phyloP scores from a whole-genome alignment of 352 stramenopile genomes.

The Phytophthora multivora region DNA sequence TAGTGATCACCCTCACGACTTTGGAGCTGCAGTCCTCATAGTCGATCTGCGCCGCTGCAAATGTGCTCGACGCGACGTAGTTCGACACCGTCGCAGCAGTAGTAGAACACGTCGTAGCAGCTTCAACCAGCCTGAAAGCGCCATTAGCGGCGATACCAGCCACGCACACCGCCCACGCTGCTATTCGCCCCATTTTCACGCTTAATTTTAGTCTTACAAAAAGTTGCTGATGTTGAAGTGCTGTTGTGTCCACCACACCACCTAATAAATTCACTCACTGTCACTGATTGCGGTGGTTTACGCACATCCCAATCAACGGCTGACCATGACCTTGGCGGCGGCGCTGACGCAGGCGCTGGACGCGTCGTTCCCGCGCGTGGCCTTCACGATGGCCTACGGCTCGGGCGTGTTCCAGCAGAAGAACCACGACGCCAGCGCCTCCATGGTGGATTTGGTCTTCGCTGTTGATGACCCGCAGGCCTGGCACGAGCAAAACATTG shows the following conservation, averaged over 20 bases:
- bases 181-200: not conserved
- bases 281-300: constrained; percentile 9
- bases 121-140: not conserved
- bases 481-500: constrained; percentile 86
- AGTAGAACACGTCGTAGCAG: constrained; percentile 3
- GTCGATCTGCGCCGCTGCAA: constrained; percentile 22
- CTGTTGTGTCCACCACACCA: constrained; percentile 13
- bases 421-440: constrained; percentile 74
- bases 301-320: constrained; percentile 11
- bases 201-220: constrained; percentile 5
- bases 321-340: constrained; percentile 30
- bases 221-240: constrained; percentile 14
- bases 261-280: no score
- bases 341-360: constrained; percentile 60
- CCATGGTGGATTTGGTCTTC: constrained; percentile 91
- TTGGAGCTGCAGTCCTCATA: constrained; percentile 26
- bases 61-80: constrained; percentile 2
- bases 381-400: constrained; percentile 87
- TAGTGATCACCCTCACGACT: constrained; percentile 23
- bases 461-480: constrained; percentile 77
- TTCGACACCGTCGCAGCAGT: constrained; percentile 20
- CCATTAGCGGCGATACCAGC: not conserved
- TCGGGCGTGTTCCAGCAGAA: constrained; percentile 83
- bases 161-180: not conserved
- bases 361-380: constrained; percentile 67